phyloP scores from a whole-genome alignment of 352 stramenopile genomes.

The Aphanomyces astaci region DNA sequence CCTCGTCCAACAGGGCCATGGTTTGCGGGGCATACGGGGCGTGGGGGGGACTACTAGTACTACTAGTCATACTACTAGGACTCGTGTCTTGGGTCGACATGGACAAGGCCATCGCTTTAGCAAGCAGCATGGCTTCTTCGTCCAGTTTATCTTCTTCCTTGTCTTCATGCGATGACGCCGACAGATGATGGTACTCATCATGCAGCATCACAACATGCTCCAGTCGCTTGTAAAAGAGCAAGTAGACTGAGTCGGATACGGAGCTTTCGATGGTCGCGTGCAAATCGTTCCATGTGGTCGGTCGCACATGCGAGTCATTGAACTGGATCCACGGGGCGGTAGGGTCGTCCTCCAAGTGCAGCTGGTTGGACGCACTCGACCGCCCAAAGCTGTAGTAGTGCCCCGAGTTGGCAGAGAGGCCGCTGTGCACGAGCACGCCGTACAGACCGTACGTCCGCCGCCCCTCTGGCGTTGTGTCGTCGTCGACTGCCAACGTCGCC shows the following conservation, averaged over 20 bases:
- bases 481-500: conserved; percentile 30
- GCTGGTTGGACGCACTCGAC: conserved; percentile 58
- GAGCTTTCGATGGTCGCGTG: conserved; percentile 63
- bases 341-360: conserved; percentile 72
- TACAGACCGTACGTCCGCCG: conserved; percentile 80
- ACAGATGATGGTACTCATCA: too few species aligned
- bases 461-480: conserved; percentile 26
- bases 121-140: conserved; percentile 79
- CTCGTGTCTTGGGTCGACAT: conserved; percentile 64
- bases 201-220: too few species aligned
- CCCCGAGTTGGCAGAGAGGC: conserved; percentile 80
- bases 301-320: conserved; percentile 79
- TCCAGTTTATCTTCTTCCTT: conserved; percentile 37
- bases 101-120: conserved; percentile 82
- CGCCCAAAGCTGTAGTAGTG: conserved; percentile 89
- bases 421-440: conserved; percentile 83
- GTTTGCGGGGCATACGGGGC: background rate
- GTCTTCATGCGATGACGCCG: conserved; percentile 26
- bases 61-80: too few species aligned
- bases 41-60: background rate
- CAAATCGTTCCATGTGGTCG: conserved; percentile 77
- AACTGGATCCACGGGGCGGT: conserved; percentile 87
- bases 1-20: background rate
- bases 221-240: conserved; percentile 85
- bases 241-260: conserved; percentile 82